Evolutionary conservation across 495 filamentous ascomycete genomes (phyloP), one percentile per base, ranked within the genome.

Genomic region (Penicillium coffeae): DNA sequence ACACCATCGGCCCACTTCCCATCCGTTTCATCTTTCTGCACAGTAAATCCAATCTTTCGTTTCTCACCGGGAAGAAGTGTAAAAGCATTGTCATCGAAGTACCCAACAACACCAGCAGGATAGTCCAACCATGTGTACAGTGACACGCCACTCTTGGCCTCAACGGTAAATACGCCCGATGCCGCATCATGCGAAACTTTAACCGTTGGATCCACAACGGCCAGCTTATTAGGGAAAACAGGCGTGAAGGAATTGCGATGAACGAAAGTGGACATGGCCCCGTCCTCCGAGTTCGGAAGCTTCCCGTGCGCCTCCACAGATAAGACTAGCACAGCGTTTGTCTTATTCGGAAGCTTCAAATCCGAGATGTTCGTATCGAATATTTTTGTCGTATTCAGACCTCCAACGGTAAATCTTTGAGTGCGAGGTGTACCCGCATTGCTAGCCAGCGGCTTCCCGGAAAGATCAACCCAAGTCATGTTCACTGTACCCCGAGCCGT

Each of bases 111-210:
- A 0, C 76, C 82, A 6, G 74, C 69, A 1, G 78, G 77, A 42
- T 84, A 72, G 47, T 81, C 80, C 2, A 88, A 65, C 84, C 84
- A 88, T 3, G 83, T 84, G 70, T 83, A 87, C 9, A 83, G 71
- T 1, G 84, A 82, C 0, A 83, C 71, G 0, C 77, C 83, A 20
- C 53, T 72, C 30, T 70, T 77, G 0, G 84, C 82, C 38, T 76
- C 66, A 1, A 87, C 75, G 0, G 75, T 78, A 52, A 87, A 86
- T 6, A 63, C 69, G 6, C 59, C 53, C 0, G 58, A 60, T 0
- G 35, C 14, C 0, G 46, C 51, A 42, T 75, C 60, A 44, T 77
- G 74, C 3, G 60, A 61, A 2, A 86, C 52, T 2, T 55, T 59
- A 0, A 87, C 44, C 0, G 74, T 68, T 0, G 84, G 84, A 51